phyloP scores from a whole-genome alignment of 1,284 basidiomycete genomes.

The Peniophora sp. region DNA sequence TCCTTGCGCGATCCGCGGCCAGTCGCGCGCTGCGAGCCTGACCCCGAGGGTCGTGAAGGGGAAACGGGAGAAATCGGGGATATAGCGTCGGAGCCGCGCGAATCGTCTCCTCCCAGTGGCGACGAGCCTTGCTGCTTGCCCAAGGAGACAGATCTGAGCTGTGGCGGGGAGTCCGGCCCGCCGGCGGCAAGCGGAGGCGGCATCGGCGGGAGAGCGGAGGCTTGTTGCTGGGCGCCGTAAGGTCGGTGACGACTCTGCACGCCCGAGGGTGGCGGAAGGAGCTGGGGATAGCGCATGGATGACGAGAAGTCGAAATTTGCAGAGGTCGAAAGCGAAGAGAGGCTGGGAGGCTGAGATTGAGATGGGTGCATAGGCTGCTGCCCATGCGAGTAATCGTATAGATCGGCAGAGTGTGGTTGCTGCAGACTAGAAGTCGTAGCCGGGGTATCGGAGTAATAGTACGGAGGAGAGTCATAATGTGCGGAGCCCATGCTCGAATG shows the following conservation, averaged over 20 bases:
- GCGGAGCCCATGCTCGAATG: neutral
- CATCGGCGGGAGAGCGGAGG: neutral
- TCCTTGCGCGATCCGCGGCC: conserved; percentile 35
- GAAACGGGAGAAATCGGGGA: neutral
- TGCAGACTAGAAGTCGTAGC: neutral
- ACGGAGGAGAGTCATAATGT: neutral
- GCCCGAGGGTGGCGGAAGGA: neutral
- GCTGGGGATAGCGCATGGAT: neutral
- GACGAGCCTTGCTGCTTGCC: neutral
- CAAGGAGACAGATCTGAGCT: neutral
- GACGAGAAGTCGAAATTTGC: neutral
- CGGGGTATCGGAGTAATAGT: neutral
- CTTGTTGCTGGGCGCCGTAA: neutral
- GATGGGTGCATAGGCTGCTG: neutral
- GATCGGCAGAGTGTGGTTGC: neutral
- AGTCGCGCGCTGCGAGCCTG: conserved; percentile 4
- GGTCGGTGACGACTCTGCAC: neutral
- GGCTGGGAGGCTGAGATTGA: neutral
- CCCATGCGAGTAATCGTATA: neutral
- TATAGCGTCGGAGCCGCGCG: neutral
- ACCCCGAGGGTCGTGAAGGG: conserved; percentile 1
- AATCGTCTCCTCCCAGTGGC: neutral
- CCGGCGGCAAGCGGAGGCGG: neutral
- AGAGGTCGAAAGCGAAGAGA: neutral
- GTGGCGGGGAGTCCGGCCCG: neutral